Evolutionary conservation across 2,329 filamentous ascomycete species (phyloP).

Genomic region (Rutstroemia sp.): DNA sequence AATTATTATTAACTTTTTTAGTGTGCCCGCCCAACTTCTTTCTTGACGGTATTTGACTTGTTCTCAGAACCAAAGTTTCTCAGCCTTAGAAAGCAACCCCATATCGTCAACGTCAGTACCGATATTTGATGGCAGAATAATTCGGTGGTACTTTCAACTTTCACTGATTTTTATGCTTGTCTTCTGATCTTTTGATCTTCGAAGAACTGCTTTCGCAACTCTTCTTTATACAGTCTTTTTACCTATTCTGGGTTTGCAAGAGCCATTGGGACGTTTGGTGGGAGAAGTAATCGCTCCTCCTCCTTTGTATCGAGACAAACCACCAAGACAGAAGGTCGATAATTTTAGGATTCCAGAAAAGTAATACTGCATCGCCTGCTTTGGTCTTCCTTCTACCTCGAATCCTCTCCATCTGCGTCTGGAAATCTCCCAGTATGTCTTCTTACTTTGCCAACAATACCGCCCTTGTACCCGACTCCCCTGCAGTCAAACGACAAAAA

Average conservation of each 20-base stretch:
- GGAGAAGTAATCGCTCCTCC: neutral
- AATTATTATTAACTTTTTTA: too few relatives aligned
- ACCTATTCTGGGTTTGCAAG: neutral
- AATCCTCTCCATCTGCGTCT: neutral
- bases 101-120: too few relatives aligned
- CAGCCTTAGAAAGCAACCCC: too few relatives aligned
- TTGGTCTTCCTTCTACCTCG: neutral
- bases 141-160: too few relatives aligned
- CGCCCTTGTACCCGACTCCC: slow-evolving; percentile 18
- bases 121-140: too few relatives aligned
- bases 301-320: neutral
- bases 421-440: slow-evolving; percentile 15
- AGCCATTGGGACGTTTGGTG: too few relatives aligned
- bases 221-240: neutral
- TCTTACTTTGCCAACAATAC: slow-evolving; percentile 10
- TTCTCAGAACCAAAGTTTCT: too few relatives aligned
- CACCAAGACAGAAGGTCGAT: neutral
- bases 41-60: too few relatives aligned
- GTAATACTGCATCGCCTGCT: neutral
- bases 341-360: neutral
- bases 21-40: too few relatives aligned
- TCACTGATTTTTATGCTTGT: too few relatives aligned
- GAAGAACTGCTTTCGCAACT: neutral
- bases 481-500: slow-evolving; percentile 28
- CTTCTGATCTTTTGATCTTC: too few relatives aligned